Percentiles rank a stretch among this genome's conserved stretches.
These are phyloP conservation scores for Exobasidium rhododendri DNA, from an alignment of 1,284 basidiomycete species.

Conservation along the genomic window DNA sequence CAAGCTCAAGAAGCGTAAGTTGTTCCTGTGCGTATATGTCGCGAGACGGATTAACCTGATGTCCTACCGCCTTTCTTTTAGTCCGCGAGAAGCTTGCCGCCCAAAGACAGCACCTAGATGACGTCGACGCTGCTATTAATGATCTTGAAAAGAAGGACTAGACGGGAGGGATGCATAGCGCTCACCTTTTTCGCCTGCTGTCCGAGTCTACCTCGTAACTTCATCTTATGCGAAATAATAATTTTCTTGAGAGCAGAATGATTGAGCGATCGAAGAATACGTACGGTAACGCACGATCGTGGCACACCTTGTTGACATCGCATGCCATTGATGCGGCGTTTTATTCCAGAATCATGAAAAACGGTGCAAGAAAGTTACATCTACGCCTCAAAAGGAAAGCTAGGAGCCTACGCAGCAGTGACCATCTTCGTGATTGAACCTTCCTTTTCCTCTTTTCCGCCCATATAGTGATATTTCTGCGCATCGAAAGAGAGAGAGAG, in stretches of 20 bases:
- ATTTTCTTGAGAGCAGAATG: too few relatives aligned
- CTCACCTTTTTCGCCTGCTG: too few relatives aligned
- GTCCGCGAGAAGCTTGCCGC: slow-evolving; percentile 20
- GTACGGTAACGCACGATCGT: too few relatives aligned
- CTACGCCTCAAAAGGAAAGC: too few relatives aligned
- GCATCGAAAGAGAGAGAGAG: not conserved
- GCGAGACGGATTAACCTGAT: not conserved
- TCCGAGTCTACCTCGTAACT: too few relatives aligned
- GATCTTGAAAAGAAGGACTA: slow-evolving; percentile 13
- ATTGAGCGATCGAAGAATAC: too few relatives aligned
- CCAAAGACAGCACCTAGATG: slow-evolving; percentile 19
- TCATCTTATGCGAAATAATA: too few relatives aligned
- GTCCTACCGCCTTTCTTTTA: not conserved
- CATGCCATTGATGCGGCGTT: not conserved
- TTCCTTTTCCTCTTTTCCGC: slow-evolving; percentile 33
- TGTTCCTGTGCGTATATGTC: not conserved
- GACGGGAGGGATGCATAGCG: not conserved
- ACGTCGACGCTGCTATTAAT: slow-evolving; percentile 20
- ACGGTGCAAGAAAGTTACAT: too few relatives aligned
- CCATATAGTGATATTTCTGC: slow-evolving; percentile 45
- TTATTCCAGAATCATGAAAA: too few relatives aligned
- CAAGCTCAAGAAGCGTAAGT: slow-evolving; percentile 23
- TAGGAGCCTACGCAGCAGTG: not conserved
- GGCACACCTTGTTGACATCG: not conserved
- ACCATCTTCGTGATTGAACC: not conserved